These are phyloP conservation scores for Alternaria alternata DNA, from an alignment of 2,329 filamentous ascomycete genomes.

Conservation along the genomic window DNA sequence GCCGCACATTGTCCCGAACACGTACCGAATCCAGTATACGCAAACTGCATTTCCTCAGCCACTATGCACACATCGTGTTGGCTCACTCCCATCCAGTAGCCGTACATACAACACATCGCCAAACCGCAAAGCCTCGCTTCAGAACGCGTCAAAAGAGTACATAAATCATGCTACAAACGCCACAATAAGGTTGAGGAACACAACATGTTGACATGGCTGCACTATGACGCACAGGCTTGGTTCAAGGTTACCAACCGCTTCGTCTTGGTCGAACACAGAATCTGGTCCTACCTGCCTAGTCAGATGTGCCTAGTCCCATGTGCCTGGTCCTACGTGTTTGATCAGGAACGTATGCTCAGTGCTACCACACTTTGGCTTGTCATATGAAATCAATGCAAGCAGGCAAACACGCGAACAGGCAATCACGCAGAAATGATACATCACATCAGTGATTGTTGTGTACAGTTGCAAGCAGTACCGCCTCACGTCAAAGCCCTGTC, in stretches of 20 bases:
- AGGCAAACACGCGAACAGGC: background rate
- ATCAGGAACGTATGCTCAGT: background rate
- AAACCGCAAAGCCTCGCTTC: background rate
- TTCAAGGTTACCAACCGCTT: background rate
- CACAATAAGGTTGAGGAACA: slow-evolving; percentile 1
- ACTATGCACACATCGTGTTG: background rate
- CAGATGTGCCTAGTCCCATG: background rate
- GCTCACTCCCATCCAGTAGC: background rate
- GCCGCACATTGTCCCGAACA: background rate
- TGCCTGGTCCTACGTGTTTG: background rate
- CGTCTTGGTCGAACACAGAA: background rate
- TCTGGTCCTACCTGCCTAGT: slow-evolving; percentile 1
- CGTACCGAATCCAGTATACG: background rate
- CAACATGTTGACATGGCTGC: background rate
- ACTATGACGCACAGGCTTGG: background rate
- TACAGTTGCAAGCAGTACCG: background rate
- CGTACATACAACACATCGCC: background rate
- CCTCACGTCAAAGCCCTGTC: background rate
- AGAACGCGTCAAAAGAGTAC: background rate
- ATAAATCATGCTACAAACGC: background rate
- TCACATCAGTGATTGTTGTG: background rate
- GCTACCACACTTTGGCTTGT: background rate
- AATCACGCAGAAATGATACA: no score
- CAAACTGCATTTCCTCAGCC: background rate
- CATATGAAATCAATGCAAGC: background rate